phyloP scores from a whole-genome alignment of 805 yeast genomes.

The Wickerhamomyces chambardii region DNA sequence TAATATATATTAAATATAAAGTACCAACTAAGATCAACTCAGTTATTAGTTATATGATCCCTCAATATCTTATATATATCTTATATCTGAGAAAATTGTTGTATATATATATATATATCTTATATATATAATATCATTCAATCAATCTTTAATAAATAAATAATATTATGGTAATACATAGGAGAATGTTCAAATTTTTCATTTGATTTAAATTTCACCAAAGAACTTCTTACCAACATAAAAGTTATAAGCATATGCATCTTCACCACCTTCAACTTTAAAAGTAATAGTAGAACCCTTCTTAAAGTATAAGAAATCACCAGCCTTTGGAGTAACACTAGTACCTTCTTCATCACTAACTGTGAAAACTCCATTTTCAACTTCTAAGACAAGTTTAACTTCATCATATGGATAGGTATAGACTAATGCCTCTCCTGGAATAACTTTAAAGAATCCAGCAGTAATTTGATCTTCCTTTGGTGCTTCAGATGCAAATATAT shows the following conservation, averaged over 20 bases:
- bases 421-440: conserved; percentile 57
- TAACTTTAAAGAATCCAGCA: conserved; percentile 64
- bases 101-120: no score
- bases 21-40: no score
- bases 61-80: no score
- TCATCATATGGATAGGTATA: conserved; percentile 58
- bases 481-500: conserved; percentile 49
- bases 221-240: conserved; percentile 16
- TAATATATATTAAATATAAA: no score
- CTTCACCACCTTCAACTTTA: conserved; percentile 52
- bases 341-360: conserved; percentile 58
- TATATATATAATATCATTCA: no score
- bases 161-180: no score
- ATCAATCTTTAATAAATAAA: no score
- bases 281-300: conserved; percentile 64
- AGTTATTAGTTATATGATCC: no score
- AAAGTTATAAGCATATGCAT: conserved; percentile 32
- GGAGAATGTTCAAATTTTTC: no score
- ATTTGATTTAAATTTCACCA: conserved; percentile 6
- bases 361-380: conserved; percentile 38
- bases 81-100: no score
- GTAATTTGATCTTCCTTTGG: conserved; percentile 47
- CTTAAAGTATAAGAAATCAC: conserved; percentile 59
- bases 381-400: conserved; percentile 61
- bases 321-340: conserved; percentile 46